Evolutionary conservation across 441 rosid genomes (phyloP).

Genomic region (Gossypium trilobum): DNA sequence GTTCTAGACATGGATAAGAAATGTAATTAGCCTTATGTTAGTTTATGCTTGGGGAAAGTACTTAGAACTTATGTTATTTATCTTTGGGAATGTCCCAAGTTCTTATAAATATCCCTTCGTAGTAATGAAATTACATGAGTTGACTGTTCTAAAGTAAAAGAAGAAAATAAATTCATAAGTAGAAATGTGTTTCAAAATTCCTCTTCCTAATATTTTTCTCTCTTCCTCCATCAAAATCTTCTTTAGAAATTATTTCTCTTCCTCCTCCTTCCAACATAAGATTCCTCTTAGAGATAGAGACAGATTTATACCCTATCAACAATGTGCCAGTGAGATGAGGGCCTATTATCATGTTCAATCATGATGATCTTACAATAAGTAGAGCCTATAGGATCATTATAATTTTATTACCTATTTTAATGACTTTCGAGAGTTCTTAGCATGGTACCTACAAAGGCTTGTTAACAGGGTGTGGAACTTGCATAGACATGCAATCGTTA

Average conservation of each 20-base stretch:
- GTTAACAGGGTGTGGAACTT: not conserved
- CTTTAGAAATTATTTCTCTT: not conserved
- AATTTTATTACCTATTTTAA: too few species aligned
- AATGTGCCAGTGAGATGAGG: not conserved
- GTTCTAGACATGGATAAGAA: not conserved
- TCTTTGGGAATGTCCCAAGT: not conserved
- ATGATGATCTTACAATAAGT: not conserved
- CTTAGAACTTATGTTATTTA: not conserved
- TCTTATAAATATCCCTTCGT: not conserved
- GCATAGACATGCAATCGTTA: not conserved
- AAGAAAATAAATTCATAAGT: not conserved
- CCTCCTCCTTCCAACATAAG: not conserved
- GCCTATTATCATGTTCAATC: not conserved
- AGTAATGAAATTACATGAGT: not conserved
- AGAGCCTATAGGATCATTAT: too few species aligned
- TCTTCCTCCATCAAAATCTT: not conserved
- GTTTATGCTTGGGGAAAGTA: not conserved
- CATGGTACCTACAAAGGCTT: not conserved
- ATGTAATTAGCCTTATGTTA: not conserved
- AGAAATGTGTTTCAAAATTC: not conserved
- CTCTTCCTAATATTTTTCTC: not conserved
- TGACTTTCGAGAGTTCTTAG: not conserved
- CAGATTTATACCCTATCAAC: not conserved
- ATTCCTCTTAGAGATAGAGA: not conserved
- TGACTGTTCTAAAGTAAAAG: not conserved